These are phyloP conservation scores for Eleusine coracana DNA, from an alignment of 176 grass and related monocot species.

Conservation along the genomic window DNA sequence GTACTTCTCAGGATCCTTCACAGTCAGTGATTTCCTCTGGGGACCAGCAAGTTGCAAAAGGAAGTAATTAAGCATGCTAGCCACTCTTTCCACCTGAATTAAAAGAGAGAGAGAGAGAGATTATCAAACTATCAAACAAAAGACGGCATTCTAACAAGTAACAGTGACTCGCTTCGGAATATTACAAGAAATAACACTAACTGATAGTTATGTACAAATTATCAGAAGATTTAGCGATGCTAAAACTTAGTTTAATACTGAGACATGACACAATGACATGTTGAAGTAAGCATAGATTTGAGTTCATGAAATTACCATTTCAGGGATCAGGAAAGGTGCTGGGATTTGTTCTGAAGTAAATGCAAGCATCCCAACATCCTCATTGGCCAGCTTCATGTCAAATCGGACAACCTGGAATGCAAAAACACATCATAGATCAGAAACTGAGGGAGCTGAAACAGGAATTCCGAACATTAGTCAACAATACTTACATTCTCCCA, in stretches of 20 bases:
- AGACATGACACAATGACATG: background rate
- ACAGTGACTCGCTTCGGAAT: background rate
- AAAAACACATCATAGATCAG: slow-evolving; percentile 37
- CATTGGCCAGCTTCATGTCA: slow-evolving; percentile 98
- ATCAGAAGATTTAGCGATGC: background rate
- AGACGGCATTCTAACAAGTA: background rate
- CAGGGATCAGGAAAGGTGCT: slow-evolving; percentile 88
- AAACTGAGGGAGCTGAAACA: slow-evolving; percentile 3
- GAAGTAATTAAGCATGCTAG: slow-evolving; percentile 98
- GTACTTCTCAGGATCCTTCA: slow-evolving; percentile 99
- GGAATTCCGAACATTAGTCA: slow-evolving; percentile 13
- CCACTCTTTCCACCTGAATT: slow-evolving; percentile 91
- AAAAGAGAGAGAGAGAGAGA: background rate
- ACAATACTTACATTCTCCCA: slow-evolving; percentile 80
- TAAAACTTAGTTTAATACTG: background rate
- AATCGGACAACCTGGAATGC: slow-evolving; percentile 88
- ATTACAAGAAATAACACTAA: slow-evolving; percentile 25
- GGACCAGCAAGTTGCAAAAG: slow-evolving; percentile 97
- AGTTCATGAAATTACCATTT: slow-evolving; percentile 73
- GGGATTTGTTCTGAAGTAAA: slow-evolving; percentile 99
- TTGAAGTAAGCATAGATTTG: slow-evolving; percentile 6
- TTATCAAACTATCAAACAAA: slow-evolving; percentile 17
- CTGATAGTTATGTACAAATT: background rate
- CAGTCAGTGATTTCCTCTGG: slow-evolving; percentile 94
- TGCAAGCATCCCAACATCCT: slow-evolving; percentile 97